Base-by-base conservation (phyloP, 2,329 filamentous ascomycete genomes). In the Cyanodermella asteris region DNA sequence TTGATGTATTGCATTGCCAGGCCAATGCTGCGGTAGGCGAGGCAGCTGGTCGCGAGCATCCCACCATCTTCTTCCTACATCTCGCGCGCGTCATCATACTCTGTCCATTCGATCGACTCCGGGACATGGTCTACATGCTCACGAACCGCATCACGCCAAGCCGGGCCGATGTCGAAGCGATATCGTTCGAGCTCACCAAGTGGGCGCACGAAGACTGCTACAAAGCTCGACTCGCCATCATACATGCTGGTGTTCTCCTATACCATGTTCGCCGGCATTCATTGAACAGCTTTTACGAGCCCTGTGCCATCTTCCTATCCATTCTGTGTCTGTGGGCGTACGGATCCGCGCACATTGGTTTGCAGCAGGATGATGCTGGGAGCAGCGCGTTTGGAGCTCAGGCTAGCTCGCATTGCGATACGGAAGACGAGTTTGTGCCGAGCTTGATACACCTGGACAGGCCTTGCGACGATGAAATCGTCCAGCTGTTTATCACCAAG, bases 1-100 rank as follows among this genome's bases (percentile, higher is more conserved):
- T 68, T 3, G 63, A 68, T 28, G 51, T 65, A 2, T 45, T 68
- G 3, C 61, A 68, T 34, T 67, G 63, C 62, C 50, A 53, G 11
- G 62, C 62, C 3, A 64, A 64, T 32, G 55, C 50, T 20, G 51
- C 50, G 1, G 53, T 61, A 16, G 55, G 56, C 4, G 50, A 51
- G 24, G 42, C 51, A 1, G 46, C 50, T 2, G 63, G 61, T 0
- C 44, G 56, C 5, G 61, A 67, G 29, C 59, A 64, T 29, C 51
- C 58, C 3, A 62, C 57, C 2, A 49, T 68, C 0, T 38, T 65
- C 5, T 60, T 67, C 33, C 48, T 68, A 3, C 64, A 68, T 33
- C 39, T 59, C 2, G 53, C 63, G 0, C 49, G 64, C 2, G 47
- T 65, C 2, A 42, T 65, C 0, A 40, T 68, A 2, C 49, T 66